phyloP scores from a whole-genome alignment of 23 red algal species.

The Gracilaria caudata region DNA sequence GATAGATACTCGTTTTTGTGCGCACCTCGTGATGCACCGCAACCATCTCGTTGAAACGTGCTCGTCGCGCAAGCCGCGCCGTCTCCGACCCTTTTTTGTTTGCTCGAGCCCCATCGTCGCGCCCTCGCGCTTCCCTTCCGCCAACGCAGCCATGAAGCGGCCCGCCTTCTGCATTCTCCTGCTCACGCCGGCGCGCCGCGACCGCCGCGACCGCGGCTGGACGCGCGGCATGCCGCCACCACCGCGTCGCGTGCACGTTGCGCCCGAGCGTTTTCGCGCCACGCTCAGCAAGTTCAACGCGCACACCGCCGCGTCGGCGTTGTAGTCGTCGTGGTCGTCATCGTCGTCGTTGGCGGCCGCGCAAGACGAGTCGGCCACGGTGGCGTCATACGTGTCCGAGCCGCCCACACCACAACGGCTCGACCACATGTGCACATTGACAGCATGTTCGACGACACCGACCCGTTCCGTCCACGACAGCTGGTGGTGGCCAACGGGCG shows the following conservation, averaged over 20 bases:
- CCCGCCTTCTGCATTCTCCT: slow-evolving; percentile 50
- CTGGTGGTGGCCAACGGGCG: not conserved
- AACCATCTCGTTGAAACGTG: too few relatives aligned
- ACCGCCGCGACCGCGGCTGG: slow-evolving; percentile 75
- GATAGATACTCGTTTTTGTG: not conserved
- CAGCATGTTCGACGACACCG: not conserved
- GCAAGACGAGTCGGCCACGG: slow-evolving; percentile 19
- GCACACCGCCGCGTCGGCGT: not conserved
- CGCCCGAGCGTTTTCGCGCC: not conserved
- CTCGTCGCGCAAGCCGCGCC: too few relatives aligned
- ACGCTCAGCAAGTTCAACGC: slow-evolving; percentile 43
- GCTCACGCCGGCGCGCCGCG: slow-evolving; percentile 55
- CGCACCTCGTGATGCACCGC: not conserved
- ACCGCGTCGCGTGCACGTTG: not conserved
- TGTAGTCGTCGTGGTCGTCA: not conserved
- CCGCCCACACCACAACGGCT: not conserved
- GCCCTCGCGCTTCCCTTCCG: too few relatives aligned
- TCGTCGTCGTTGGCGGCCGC: too few relatives aligned
- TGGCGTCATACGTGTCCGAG: slow-evolving; percentile 32
- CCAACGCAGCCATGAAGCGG: not conserved
- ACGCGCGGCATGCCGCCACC: slow-evolving; percentile 84
- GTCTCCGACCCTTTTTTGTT: too few relatives aligned
- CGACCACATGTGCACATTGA: not conserved
- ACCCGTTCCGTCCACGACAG: not conserved
- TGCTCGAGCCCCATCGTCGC: too few relatives aligned